Evolutionary conservation across 768 basidiomycete species (phyloP), one percentile per base, ranked within the genome.

Genomic region (Suillus lakei): DNA sequence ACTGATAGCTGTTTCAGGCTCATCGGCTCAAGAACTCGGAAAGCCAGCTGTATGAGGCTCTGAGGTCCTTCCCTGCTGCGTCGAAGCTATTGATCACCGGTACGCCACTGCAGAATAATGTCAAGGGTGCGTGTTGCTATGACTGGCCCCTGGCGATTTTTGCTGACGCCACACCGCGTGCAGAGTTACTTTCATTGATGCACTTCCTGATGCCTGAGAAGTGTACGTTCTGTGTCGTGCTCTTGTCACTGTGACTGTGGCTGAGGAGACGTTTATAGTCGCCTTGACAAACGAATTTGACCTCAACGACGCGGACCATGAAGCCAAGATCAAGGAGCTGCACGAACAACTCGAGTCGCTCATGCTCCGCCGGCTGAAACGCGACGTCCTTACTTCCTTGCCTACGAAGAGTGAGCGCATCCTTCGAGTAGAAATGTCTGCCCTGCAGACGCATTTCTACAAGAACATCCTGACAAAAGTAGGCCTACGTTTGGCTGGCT

Each of bases 131-230:
- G 83, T 72, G 61, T 63, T 39, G 44, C 64, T 53, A 26, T 50
- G 23, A 48, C 43, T 32, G 60, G 55, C 30, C 26, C n/a, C 44
- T 66, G 32, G 23, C 28, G 41, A 48, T 39, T 32, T 30, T 69
- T 60, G 48, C 65, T 70, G 48, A 69, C 55, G 59, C 64, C 23
- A 50, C 30, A 41, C 61, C 46, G 58, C 58, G 61, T 62, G 8
- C 73, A 98, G 98, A 99, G 77, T 81, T 99, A 41, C 83, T 99
- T 48, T 95, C 98, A 10, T 81, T 99, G 77, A 99, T 99, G 97
- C 98, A 99, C 77, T 99, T 99, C 84, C 83, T 99, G 69, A 98
- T 98, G 93, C 98, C 98, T 9, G 96, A 99, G 73, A 95, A 94
- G 81, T 99, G 95, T 93, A 69, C 77, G 91, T 69, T 53, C 10